Evolutionary conservation across 306 rosid genomes (phyloP).

Genomic region (Acacia confusa): DNA sequence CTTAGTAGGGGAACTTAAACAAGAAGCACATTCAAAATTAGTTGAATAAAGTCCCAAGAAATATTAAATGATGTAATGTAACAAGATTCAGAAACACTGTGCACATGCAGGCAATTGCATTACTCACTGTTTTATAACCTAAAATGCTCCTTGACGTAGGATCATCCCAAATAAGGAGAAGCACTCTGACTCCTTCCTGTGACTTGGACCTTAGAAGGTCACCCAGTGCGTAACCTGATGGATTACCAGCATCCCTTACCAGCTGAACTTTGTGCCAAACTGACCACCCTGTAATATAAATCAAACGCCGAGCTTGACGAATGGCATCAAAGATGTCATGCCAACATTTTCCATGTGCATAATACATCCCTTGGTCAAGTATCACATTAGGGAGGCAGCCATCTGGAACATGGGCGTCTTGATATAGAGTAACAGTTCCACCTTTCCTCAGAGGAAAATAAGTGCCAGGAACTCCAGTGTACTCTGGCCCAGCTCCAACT

Average conservation of each 20-base stretch:
- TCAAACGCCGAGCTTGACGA: conserved; percentile 62
- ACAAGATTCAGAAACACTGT: not conserved
- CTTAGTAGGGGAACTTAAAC: not conserved
- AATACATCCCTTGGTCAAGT: conserved; percentile 65
- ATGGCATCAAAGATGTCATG: conserved; percentile 75
- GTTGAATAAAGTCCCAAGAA: conserved; percentile 2
- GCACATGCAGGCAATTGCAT: conserved; percentile 9
- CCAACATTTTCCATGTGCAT: conserved; percentile 91
- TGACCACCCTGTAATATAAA: conserved; percentile 97
- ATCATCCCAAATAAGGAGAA: conserved; percentile 98
- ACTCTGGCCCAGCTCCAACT: conserved; percentile 90
- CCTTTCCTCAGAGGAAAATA: conserved; percentile 94
- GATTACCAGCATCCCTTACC: conserved; percentile 59
- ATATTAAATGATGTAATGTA: conserved; percentile 4
- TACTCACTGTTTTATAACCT: conserved; percentile 80
- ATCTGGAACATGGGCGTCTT: conserved; percentile 92
- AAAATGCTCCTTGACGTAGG: conserved; percentile 92
- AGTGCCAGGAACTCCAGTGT: conserved; percentile 85
- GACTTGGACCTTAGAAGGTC: conserved; percentile 85
- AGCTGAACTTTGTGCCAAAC: conserved; percentile 88
- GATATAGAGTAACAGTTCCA: conserved; percentile 82
- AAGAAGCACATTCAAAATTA: not conserved
- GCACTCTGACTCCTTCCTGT: conserved; percentile 94
- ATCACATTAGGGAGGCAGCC: conserved; percentile 67
- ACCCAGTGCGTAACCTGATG: conserved; percentile 56